Percentiles rank a stretch among this genome's conserved stretches.
These are phyloP conservation scores for Podospora sp. DNA, from an alignment of 495 filamentous ascomycete genomes.

Conservation along the genomic window DNA sequence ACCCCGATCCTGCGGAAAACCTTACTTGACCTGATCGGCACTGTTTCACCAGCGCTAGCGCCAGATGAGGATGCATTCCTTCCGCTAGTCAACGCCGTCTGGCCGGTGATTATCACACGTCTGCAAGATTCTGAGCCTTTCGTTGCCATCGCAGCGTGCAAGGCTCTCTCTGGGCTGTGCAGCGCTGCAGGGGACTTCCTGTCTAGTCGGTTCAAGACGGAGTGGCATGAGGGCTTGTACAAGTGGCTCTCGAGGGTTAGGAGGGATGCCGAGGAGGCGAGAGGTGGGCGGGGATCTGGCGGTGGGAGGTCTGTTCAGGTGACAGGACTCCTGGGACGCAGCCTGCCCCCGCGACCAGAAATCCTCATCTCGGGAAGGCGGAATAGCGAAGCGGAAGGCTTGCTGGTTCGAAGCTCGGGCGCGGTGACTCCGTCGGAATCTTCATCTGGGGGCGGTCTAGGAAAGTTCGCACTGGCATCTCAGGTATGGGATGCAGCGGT, in stretches of 20 bases:
- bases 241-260: conserved; percentile 42
- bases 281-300: conserved; percentile 43
- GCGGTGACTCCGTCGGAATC: neutral
- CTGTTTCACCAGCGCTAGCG: conserved; percentile 67
- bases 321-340: neutral
- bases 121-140: conserved; percentile 76
- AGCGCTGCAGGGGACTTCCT: conserved; percentile 79
- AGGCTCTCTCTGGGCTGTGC: conserved; percentile 65
- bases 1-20: conserved; percentile 75
- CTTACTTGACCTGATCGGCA: conserved; percentile 72
- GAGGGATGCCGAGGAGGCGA: conserved; percentile 34
- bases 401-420: neutral
- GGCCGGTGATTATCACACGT: conserved; percentile 73
- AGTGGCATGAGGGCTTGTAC: conserved; percentile 62
- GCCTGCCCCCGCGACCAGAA: neutral
- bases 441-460: conserved; percentile 36
- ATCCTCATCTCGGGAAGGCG: neutral
- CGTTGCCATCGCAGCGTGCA: conserved; percentile 69
- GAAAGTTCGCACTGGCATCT: conserved; percentile 55
- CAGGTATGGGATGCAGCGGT: conserved; percentile 63
- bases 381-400: neutral
- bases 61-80: conserved; percentile 79
- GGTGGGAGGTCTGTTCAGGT: conserved; percentile 16
- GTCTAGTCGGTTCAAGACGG: conserved; percentile 64
- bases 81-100: conserved; percentile 84